These are phyloP conservation scores for Tieghemiomyces parasiticus DNA, from an alignment of 192 early-diverging fungal species.

Conservation along the genomic window DNA sequence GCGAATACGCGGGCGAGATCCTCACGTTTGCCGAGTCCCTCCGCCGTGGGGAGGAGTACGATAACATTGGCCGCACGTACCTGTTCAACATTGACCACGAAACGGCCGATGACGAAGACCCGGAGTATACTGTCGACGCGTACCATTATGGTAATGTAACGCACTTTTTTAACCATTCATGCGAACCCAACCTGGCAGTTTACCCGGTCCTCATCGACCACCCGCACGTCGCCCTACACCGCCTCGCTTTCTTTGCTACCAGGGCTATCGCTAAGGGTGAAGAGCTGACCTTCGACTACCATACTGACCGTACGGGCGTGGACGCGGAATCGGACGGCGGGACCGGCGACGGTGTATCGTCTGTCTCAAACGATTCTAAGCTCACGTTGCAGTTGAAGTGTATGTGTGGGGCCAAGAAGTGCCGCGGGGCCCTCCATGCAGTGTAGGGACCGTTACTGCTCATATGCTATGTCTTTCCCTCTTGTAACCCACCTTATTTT, in stretches of 20 bases:
- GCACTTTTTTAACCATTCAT: conserved; percentile 52
- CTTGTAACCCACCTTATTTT: too few species aligned
- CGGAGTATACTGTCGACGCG: conserved; percentile 41
- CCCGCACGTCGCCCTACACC: conserved; percentile 21
- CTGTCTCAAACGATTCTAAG: neutral
- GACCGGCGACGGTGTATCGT: too few species aligned
- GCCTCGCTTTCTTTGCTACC: conserved; percentile 41
- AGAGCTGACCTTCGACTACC: conserved; percentile 51
- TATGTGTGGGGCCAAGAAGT: conserved; percentile 11
- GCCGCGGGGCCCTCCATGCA: neutral
- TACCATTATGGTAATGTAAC: conserved; percentile 36
- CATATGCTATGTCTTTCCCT: too few species aligned
- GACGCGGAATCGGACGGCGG: neutral
- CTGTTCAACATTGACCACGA: conserved; percentile 33
- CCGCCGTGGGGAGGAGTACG: conserved; percentile 18
- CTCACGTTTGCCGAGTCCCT: conserved; percentile 31
- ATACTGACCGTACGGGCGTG: conserved; percentile 18
- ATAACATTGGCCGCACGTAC: conserved; percentile 20
- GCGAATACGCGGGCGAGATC: conserved; percentile 43
- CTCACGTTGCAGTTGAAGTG: conserved; percentile 6
- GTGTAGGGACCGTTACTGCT: too few species aligned
- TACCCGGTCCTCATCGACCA: conserved; percentile 30
- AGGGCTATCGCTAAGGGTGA: conserved; percentile 34
- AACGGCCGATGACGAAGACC: conserved; percentile 12
- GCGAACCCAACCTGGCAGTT: conserved; percentile 40